Percentiles rank a stretch among this genome's conserved stretches.
Conservation (phyloP, 371 early-diverging fungal genomes). For the Mortierella sp. region DNA sequence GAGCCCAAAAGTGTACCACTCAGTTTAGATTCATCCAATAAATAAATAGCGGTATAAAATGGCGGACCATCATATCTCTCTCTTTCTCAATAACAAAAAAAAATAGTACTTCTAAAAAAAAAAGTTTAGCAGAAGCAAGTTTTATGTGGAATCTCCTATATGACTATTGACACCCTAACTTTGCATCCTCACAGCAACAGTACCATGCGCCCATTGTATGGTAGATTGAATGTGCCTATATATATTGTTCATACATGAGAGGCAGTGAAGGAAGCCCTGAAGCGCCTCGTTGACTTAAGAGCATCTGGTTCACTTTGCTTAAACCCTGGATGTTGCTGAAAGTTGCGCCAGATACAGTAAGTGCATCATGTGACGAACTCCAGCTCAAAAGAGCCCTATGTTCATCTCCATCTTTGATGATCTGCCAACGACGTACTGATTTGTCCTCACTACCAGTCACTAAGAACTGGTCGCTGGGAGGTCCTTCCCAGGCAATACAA, state of each 20-base stretch:
- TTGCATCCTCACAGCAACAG: too few species aligned
- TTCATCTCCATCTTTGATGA: background rate
- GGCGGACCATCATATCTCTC: too few species aligned
- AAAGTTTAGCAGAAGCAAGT: too few species aligned
- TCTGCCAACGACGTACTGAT: background rate
- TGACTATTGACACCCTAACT: too few species aligned
- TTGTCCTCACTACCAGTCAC: background rate
- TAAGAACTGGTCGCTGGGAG: background rate
- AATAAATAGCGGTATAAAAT: too few species aligned
- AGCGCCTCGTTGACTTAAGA: background rate
- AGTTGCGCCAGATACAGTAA: background rate
- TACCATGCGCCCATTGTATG: too few species aligned
- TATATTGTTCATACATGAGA: background rate
- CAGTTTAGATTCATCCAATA: too few species aligned
- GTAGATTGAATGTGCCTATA: background rate
- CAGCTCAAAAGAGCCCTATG: background rate
- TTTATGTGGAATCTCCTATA: too few species aligned
- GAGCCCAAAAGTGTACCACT: too few species aligned
- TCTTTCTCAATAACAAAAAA: too few species aligned
- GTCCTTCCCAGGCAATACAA: background rate
- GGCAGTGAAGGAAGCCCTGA: background rate
- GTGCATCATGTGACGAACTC: background rate
- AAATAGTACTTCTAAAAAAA: too few species aligned
- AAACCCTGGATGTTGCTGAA: background rate
- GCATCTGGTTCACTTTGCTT: background rate